Evolutionary conservation across 768 basidiomycete species (phyloP).

Genomic region (Psilocybe tampanensis): DNA sequence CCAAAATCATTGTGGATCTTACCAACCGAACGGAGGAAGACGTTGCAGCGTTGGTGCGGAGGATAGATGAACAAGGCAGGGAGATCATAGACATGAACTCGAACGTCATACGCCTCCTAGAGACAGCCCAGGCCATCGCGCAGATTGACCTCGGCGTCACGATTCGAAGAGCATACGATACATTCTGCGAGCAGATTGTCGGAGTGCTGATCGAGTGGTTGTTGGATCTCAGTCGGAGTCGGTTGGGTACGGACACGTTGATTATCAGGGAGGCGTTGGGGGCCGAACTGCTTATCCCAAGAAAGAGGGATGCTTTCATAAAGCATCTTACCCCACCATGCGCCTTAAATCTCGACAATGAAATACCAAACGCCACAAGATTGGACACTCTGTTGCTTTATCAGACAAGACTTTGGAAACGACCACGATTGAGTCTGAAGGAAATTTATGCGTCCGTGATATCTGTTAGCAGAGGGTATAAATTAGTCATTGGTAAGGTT

Average conservation of each 20-base stretch:
- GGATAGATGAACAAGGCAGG: constrained; percentile 79
- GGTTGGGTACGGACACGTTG: constrained; percentile 66
- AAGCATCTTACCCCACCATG: constrained; percentile 42
- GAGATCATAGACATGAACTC: constrained; percentile 81
- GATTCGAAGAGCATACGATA: constrained; percentile 83
- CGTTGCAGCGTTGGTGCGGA: constrained; percentile 54
- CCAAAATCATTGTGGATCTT: constrained; percentile 66
- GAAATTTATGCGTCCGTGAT: constrained; percentile 81
- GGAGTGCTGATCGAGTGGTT: constrained; percentile 88
- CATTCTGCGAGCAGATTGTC: constrained; percentile 85
- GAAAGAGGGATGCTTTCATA: constrained; percentile 53
- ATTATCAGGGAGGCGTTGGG: constrained; percentile 75
- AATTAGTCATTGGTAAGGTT: constrained; percentile 73
- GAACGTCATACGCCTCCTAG: constrained; percentile 56
- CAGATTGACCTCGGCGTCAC: constrained; percentile 94
- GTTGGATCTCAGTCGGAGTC: constrained; percentile 74
- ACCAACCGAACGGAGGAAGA: constrained; percentile 56
- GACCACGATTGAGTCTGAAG: constrained; percentile 76
- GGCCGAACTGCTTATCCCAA: constrained; percentile 63
- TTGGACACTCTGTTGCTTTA: constrained; percentile 80
- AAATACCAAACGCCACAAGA: constrained; percentile 56
- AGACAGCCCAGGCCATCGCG: constrained; percentile 75
- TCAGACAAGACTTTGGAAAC: constrained; percentile 86
- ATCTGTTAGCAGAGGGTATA: constrained; percentile 71
- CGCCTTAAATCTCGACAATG: constrained; percentile 37